Base-by-base conservation (phyloP, 257 asterid species). In the Anisodus acutangulus region DNA sequence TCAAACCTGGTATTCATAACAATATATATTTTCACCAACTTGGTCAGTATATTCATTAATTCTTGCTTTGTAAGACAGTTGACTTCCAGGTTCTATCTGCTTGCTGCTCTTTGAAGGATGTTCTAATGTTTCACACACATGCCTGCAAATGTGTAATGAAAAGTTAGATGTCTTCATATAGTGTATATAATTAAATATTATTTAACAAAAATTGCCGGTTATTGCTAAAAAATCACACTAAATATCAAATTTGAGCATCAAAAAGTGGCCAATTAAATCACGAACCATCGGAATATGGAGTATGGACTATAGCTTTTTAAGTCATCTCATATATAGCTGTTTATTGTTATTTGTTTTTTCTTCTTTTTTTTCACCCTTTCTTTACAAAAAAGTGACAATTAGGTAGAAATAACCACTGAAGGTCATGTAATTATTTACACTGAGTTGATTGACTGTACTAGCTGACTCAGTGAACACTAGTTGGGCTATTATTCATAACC, bases 1-100 rank as follows among this genome's bases (percentile, higher is more conserved):
- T 78, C 82, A 78, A 31, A 78, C 82, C 82, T 78, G 82, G 64
- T 53, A 22, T 8, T 53, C 64, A 31, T 13, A 78, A 62, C 49
- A 53, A 26, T 51, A 15, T 4, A 78, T 26, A 53, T 78, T 78
- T 78, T 31, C 82, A 26, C 26, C 64, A 26, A 78, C 53, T 62
- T 19, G 68, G 39, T 62, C 68, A 19, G 6, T 19, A 31, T 53
- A 13, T 53, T 11, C 82, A 53, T 15, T 8, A 8, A 53, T 8
- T 53, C 10, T 31, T 53, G 49, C 82, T 78, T 78, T 78, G 31
- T 53, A 78, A 78, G 47, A 43, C 5, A 13, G 13, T 78, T 53
- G 43, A 53, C 31, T 78, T 53, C 82, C 82, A 12, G 64, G 9
- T 1, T 53, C 47, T 53, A 31, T 78, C 16, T 71, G 57, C 0